Percentiles rank a stretch among this genome's conserved stretches.
Conservation (phyloP, 257 asterid genomes). For the Nicotiana obtusifolia region DNA sequence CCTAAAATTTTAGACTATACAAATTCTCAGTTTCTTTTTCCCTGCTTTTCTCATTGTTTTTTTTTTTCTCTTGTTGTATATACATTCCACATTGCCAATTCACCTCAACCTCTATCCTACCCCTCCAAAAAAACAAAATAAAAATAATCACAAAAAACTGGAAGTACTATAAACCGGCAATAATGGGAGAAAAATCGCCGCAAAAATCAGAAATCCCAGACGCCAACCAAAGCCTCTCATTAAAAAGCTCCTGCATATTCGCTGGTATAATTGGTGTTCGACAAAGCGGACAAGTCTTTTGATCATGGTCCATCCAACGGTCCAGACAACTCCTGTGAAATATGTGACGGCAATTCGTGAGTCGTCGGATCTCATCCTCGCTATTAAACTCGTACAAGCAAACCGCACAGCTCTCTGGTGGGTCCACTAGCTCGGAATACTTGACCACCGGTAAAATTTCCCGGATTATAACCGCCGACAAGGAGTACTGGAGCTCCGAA, state of each 20-base stretch:
- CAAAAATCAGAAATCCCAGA: constrained; percentile 71
- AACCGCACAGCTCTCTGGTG: constrained; percentile 82
- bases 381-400: constrained; percentile 71
- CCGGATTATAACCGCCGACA: constrained; percentile 59
- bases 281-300: constrained; percentile 91
- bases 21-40: not conserved
- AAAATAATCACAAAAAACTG: not conserved
- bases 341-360: constrained; percentile 68
- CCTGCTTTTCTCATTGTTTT: not conserved
- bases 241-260: constrained; percentile 72
- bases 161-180: constrained; percentile 40
- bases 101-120: not conserved
- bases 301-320: constrained; percentile 99
- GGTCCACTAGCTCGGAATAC: constrained; percentile 49
- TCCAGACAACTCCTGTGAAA: constrained; percentile 80
- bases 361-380: constrained; percentile 83
- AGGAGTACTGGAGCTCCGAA: constrained; percentile 32
- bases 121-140: not conserved
- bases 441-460: constrained; percentile 78
- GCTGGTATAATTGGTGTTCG: constrained; percentile 64
- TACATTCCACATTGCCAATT: not conserved
- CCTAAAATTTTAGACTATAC: not conserved
- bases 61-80: not conserved
- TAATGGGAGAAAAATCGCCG: constrained; percentile 55
- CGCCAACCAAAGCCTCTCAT: constrained; percentile 74